These are phyloP conservation scores for Fusarium sp. DNA, from an alignment of 2,329 filamentous ascomycete genomes.

Conservation along the genomic window DNA sequence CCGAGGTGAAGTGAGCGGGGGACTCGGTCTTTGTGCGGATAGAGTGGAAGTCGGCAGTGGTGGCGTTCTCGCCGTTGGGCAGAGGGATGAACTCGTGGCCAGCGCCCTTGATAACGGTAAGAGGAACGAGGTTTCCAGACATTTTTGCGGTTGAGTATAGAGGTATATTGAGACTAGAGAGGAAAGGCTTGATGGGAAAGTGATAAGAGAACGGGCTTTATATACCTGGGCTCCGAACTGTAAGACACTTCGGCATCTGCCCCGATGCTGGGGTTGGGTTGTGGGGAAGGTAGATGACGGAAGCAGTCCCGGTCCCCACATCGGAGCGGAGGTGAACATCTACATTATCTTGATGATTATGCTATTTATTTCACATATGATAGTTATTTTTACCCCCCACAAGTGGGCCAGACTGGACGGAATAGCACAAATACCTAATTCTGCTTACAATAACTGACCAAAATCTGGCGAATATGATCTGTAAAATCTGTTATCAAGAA, in stretches of 20 bases:
- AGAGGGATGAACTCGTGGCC: constrained; percentile 47
- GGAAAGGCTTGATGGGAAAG: too few species aligned
- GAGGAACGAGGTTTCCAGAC: constrained; percentile 44
- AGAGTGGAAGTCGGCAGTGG: constrained; percentile 45
- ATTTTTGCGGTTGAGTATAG: constrained; percentile 20
- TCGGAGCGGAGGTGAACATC: background rate
- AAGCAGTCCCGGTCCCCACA: constrained; percentile 27
- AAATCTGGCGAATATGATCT: too few species aligned
- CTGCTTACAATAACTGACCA: too few species aligned
- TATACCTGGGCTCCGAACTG: constrained; percentile 10
- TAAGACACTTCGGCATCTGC: constrained; percentile 27
- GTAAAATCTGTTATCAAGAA: too few species aligned
- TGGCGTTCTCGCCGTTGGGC: constrained; percentile 46
- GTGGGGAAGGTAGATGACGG: constrained; percentile 25
- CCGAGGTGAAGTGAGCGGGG: constrained; percentile 45
- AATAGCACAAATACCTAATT: too few species aligned
- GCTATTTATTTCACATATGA: background rate
- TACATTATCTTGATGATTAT: background rate
- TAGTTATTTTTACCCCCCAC: too few species aligned
- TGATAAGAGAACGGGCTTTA: constrained; percentile 2
- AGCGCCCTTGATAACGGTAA: constrained; percentile 48
- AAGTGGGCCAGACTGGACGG: too few species aligned
- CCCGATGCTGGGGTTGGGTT: constrained; percentile 26
- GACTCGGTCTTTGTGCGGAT: constrained; percentile 48
- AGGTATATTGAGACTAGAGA: background rate